Conservation (phyloP, 169 alveolate species). For the Plasmodium chabaudi region DNA sequence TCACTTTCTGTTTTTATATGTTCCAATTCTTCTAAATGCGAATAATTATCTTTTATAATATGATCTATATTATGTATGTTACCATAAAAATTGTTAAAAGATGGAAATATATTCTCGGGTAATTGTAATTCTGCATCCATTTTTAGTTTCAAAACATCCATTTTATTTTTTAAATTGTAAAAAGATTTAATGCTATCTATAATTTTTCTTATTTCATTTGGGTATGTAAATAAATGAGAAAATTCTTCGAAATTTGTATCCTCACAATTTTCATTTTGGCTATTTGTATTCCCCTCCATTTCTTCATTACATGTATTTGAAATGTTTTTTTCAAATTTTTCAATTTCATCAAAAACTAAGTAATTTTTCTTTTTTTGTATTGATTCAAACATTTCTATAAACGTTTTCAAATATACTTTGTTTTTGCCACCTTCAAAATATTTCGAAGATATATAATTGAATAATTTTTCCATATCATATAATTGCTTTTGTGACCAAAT, state of each 20-base stretch:
- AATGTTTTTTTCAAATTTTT: constrained; percentile 37
- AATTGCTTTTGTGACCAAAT: neutral
- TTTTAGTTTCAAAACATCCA: constrained; percentile 36
- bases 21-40: neutral
- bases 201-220: constrained; percentile 16
- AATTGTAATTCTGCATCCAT: constrained; percentile 75
- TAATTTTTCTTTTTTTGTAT: neutral
- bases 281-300: neutral
- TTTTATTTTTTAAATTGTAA: constrained; percentile 34
- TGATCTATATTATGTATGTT: neutral
- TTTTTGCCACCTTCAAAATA: constrained; percentile 7
- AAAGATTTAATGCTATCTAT: constrained; percentile 15
- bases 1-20: neutral
- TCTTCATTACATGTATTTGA: neutral
- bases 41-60: neutral
- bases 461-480: constrained; percentile 10
- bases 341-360: constrained; percentile 27
- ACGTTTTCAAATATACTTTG: constrained; percentile 1
- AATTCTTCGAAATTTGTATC: constrained; percentile 1
- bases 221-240: constrained; percentile 16
- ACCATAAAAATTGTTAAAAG: constrained; percentile 1
- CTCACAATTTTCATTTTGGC: constrained; percentile 1
- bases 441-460: constrained; percentile 13
- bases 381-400: neutral
- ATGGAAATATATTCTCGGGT: constrained; percentile 11